phyloP scores from a whole-genome alignment of 78 protist species.

The Paulinella micropora region DNA sequence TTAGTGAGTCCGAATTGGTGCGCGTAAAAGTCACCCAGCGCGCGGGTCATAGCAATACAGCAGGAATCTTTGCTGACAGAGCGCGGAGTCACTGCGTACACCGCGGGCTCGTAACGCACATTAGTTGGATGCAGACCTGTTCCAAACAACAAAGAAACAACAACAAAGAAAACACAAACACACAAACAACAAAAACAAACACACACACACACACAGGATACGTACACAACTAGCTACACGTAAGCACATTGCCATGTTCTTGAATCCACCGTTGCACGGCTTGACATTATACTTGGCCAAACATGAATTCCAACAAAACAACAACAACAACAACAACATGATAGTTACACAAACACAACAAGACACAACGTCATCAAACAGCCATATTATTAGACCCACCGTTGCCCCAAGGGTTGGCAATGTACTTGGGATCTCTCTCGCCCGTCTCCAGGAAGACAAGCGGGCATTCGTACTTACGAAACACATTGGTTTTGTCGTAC shows the following conservation, averaged over 20 bases:
- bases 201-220: background rate
- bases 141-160: background rate
- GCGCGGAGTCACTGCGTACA: constrained; percentile 3
- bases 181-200: background rate
- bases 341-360: too few species aligned
- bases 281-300: too few species aligned
- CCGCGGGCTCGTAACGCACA: constrained; percentile 8
- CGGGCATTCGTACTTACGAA: background rate
- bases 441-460: background rate
- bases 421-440: background rate
- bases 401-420: background rate
- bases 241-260: too few species aligned
- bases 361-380: too few species aligned
- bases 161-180: background rate
- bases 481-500: background rate
- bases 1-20: background rate
- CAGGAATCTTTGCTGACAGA: background rate
- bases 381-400: too few species aligned
- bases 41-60: constrained; percentile 9
- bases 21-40: constrained; percentile 7
- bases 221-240: background rate
- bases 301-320: too few species aligned
- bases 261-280: too few species aligned
- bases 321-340: too few species aligned
- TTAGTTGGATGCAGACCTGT: background rate